Evolutionary conservation across 129 eudicot genomes (phyloP).

Genomic region (Centrapalus pauciflorus): DNA sequence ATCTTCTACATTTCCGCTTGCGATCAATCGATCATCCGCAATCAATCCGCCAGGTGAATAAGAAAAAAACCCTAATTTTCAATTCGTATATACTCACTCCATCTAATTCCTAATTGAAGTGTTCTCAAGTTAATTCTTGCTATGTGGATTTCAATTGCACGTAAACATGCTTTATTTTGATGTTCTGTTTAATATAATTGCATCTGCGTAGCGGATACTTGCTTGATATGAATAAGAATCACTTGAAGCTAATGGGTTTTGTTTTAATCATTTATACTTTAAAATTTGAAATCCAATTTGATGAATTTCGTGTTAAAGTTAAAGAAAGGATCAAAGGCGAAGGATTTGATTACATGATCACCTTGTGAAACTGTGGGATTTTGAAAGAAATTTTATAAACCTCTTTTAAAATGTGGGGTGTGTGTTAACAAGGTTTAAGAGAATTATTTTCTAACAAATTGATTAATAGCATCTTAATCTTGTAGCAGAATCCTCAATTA

Average conservation of each 20-base stretch:
- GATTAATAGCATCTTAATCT: neutral
- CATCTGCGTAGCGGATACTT: neutral
- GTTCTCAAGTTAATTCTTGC: conserved; percentile 4
- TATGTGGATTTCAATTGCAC: neutral
- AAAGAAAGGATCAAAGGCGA: neutral
- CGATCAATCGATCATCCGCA: neutral
- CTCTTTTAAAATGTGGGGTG: too few species aligned
- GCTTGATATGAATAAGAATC: neutral
- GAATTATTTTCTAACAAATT: neutral
- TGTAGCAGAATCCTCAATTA: conserved; percentile 4
- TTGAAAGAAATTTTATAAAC: too few species aligned
- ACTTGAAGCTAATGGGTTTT: neutral
- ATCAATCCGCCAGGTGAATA: conserved; percentile 10
- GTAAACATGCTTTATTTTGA: neutral
- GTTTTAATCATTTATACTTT: neutral
- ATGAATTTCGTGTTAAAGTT: neutral
- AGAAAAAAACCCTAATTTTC: conserved; percentile 12
- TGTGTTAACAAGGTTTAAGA: too few species aligned
- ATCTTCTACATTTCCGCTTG: neutral
- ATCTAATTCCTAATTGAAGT: neutral
- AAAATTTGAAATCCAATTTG: neutral
- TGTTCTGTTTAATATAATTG: neutral
- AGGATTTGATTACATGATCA: neutral
- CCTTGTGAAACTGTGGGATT: too few species aligned
- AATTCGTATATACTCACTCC: neutral